Evolutionary conservation across 148 eudicot species (phyloP), one percentile per base, ranked within the genome.

Genomic region (Dianthus caryophyllus): DNA sequence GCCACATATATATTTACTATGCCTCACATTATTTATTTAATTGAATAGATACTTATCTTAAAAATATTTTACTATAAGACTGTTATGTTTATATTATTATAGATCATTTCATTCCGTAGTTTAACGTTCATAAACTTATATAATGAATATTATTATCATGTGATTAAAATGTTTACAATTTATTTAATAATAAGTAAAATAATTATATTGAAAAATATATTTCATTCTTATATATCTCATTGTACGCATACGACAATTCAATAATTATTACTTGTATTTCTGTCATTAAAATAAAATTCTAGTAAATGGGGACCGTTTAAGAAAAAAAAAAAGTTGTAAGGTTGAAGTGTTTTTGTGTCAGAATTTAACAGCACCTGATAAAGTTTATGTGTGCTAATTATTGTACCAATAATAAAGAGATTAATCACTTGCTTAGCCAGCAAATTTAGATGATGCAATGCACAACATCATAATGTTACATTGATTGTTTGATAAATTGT

Each of bases 291-390:
- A 2, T 54, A 57, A 43, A 54, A 43, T 21, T 46, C n/a, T 14
- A 44, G 44, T 21, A 33, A 57, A 69, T 66, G 70, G 70, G 75
- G 59, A 57, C 71, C 48, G 0, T 61, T 20, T 13, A 38, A 20
- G 38, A 61, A 36, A 0, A 6, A 73, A 10, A 44, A 9, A 24
- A 20, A 29, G 54, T 43, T 69, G 63, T 65, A 65, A 76, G 75
- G 50, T 70, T 65, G 75, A 76, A 70, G 62, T 76, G 66, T 33
- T 43, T 75, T 70, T 76, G 49, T 76, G 67, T 70, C 75, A 70
- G 79, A 64, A 64, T 36, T 69, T 70, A 47, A 43, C 79, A 76
- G 27, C 71, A 56, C 71, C 60, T 69, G 67, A 65, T 64, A 67
- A 70, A 57, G 59, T 36, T 62, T 71, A 33, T n/a, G 38, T 33